These are phyloP conservation scores for Cucurbita argyrosperma DNA, from an alignment of 306 rosid genomes.

Conservation along the genomic window DNA sequence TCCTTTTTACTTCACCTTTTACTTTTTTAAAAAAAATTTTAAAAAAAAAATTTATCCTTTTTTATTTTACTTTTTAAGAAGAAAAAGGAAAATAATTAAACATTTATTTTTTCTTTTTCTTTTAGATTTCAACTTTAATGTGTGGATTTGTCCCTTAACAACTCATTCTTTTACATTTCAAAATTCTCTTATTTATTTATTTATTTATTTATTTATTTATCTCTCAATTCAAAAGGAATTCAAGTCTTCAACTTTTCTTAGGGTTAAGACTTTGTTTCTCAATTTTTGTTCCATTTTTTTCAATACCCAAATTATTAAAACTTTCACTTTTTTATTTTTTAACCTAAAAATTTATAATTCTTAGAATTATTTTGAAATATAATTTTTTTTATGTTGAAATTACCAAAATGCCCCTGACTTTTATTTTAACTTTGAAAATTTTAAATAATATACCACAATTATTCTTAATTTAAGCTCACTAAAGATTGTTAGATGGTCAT, in stretches of 20 bases:
- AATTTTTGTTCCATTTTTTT: background rate
- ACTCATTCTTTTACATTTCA: background rate
- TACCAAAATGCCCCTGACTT: too few species aligned
- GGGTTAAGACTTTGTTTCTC: background rate
- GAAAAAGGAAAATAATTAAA: background rate
- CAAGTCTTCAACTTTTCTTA: background rate
- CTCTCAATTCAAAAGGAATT: background rate
- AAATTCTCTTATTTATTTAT: too few species aligned
- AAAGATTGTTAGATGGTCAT: too few species aligned
- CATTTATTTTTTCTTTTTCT: background rate
- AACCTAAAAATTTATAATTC: background rate
- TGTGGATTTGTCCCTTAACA: conserved; percentile 7
- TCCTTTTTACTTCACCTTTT: conserved; percentile 17
- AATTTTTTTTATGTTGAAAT: too few species aligned
- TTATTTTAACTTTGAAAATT: too few species aligned
- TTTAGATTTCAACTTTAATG: background rate
- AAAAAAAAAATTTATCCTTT: background rate
- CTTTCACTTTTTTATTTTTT: background rate
- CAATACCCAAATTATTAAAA: background rate
- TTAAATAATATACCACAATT: too few species aligned
- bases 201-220: background rate
- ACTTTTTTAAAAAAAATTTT: background rate
- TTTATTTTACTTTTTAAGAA: background rate
- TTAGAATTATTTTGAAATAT: background rate
- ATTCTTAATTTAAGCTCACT: too few species aligned